phyloP scores from a whole-genome alignment of 768 basidiomycete genomes.

The Cubamyces lactineus region DNA sequence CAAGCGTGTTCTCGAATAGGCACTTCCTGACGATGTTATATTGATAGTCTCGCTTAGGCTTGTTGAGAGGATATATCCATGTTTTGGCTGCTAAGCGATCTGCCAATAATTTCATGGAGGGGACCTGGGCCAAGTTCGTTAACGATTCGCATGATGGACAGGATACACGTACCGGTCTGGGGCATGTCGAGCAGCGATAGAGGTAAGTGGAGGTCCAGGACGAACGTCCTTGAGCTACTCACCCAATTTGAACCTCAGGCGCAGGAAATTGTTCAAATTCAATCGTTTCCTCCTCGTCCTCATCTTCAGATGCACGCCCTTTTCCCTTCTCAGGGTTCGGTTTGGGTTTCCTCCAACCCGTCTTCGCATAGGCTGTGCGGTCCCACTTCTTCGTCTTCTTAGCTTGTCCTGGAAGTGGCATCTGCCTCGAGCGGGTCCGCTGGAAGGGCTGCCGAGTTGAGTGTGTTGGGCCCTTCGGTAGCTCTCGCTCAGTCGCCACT shows the following conservation, averaged over 20 bases:
- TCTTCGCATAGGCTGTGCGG: slow-evolving; percentile 83
- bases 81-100: slow-evolving; percentile 81
- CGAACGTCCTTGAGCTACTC: slow-evolving; percentile 8
- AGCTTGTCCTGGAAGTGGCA: slow-evolving; percentile 25
- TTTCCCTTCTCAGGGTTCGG: slow-evolving; percentile 53
- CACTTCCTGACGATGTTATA: slow-evolving; percentile 87
- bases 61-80: slow-evolving; percentile 92
- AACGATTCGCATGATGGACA: background rate
- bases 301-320: slow-evolving; percentile 45
- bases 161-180: slow-evolving; percentile 17
- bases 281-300: slow-evolving; percentile 60
- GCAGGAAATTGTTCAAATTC: slow-evolving; percentile 88
- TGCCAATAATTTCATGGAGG: slow-evolving; percentile 74
- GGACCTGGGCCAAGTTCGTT: slow-evolving; percentile 47
- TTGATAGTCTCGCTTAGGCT: slow-evolving; percentile 89
- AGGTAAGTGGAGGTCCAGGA: background rate
- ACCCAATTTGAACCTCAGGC: slow-evolving; percentile 48
- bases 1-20: slow-evolving; percentile 91
- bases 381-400: slow-evolving; percentile 87
- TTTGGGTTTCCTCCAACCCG: slow-evolving; percentile 63
- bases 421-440: slow-evolving; percentile 45
- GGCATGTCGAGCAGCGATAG: too few species aligned
- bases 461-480: slow-evolving; percentile 33
- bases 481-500: slow-evolving; percentile 42
- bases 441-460: slow-evolving; percentile 36